A percentile compares a stretch with the other conserved stretches of the same genome.
phyloP scores from a whole-genome alignment of 2,329 filamentous ascomycete genomes.

The Neofusicoccum parvum region DNA sequence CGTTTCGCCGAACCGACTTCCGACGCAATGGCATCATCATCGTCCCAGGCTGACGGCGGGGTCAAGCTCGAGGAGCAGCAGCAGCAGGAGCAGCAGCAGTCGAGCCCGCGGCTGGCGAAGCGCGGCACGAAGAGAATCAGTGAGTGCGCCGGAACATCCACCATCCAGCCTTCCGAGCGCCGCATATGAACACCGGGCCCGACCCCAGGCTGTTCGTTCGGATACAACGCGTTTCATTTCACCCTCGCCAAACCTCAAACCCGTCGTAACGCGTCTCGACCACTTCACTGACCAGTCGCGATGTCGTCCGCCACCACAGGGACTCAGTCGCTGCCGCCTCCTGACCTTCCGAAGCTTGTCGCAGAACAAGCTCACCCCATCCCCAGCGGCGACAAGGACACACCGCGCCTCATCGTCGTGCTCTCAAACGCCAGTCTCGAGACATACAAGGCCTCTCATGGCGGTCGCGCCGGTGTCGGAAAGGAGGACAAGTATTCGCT shows the following conservation, averaged over 20 bases:
- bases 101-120: slow-evolving; percentile 14
- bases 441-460: slow-evolving; percentile 89
- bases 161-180: background rate
- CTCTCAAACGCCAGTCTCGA: slow-evolving; percentile 96
- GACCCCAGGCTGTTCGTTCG: background rate
- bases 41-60: slow-evolving; percentile 19
- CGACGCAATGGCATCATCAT: slow-evolving; percentile 18
- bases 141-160: slow-evolving; percentile 2
- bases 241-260: background rate
- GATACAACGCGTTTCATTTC: background rate
- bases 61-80: slow-evolving; percentile 17
- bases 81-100: background rate
- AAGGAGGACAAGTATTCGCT: slow-evolving; percentile 96
- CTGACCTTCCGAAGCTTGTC: slow-evolving; percentile 85
- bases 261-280: background rate
- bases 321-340: slow-evolving; percentile 93
- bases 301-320: slow-evolving; percentile 27
- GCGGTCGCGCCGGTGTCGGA: slow-evolving; percentile 62
- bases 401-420: slow-evolving; percentile 89
- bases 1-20: background rate
- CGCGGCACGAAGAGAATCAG: slow-evolving; percentile 22
- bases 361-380: slow-evolving; percentile 91
- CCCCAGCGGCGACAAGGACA: slow-evolving; percentile 82
- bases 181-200: background rate
- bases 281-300: slow-evolving; percentile 2